phyloP scores from a whole-genome alignment of 108 stramenopile species.

The Nitzschia inconspicua region DNA sequence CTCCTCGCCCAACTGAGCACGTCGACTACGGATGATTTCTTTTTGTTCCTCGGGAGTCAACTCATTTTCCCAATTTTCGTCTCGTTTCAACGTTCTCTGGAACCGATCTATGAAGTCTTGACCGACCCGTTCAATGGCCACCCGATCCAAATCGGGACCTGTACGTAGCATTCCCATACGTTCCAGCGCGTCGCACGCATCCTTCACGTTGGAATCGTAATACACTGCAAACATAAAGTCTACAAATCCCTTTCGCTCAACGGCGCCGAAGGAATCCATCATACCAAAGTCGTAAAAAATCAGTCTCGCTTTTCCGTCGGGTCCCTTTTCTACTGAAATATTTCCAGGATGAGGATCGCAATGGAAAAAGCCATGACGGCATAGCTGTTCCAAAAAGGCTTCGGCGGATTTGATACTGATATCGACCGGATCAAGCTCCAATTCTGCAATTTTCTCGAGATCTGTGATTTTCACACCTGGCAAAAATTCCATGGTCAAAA shows the following conservation, averaged over 20 bases:
- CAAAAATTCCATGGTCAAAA: constrained; percentile 92
- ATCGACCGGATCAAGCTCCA: constrained; percentile 77
- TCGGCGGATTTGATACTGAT: constrained; percentile 86
- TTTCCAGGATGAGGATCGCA: constrained; percentile 78
- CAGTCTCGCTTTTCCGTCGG: constrained; percentile 67
- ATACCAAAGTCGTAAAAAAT: constrained; percentile 99
- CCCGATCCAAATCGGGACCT: constrained; percentile 86
- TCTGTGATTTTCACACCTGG: constrained; percentile 96
- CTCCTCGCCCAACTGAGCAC: constrained; percentile 82
- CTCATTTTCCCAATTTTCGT: constrained; percentile 75
- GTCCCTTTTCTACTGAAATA: constrained; percentile 82
- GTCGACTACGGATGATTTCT: constrained; percentile 57
- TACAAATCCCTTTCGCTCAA: constrained; percentile 79
- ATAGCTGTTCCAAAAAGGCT: constrained; percentile 93
- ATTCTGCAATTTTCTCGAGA: constrained; percentile 53
- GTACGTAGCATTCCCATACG: constrained; percentile 89
- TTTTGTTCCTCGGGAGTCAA: constrained; percentile 74
- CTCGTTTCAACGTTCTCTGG: constrained; percentile 71
- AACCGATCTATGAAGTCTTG: constrained; percentile 95
- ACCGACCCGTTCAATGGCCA: constrained; percentile 93
- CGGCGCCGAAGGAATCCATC: constrained; percentile 92
- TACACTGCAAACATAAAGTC: constrained; percentile 92
- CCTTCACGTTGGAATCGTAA: constrained; percentile 88
- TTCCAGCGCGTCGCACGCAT: constrained; percentile 90
- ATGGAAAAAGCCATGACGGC: constrained; percentile 93